Conservation (phyloP, 2,329 filamentous ascomycete species). For the Scortechinia acanthostroma region DNA sequence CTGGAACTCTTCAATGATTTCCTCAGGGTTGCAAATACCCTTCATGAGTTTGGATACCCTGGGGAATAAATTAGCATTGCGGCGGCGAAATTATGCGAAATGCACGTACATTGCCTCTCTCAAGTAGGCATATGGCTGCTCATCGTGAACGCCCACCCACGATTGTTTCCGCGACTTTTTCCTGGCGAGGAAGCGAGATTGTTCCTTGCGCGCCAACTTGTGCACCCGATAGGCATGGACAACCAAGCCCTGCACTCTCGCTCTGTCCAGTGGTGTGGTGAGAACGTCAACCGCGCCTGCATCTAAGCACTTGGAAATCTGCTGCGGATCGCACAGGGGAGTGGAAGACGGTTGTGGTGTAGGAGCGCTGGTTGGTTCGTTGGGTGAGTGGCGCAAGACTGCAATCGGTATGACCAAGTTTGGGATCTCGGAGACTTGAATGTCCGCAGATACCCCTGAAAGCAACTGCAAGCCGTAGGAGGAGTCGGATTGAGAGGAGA, state of each 20-base stretch:
- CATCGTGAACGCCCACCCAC: constrained; percentile 81
- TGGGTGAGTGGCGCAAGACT: constrained; percentile 14
- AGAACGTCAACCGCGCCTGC: constrained; percentile 82
- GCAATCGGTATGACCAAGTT: constrained; percentile 39
- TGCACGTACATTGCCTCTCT: constrained; percentile 69
- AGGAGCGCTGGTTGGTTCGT: constrained; percentile 5
- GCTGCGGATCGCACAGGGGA: constrained; percentile 25
- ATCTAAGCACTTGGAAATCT: constrained; percentile 71
- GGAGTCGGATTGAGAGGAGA: constrained; percentile 30
- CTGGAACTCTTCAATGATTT: constrained; percentile 53
- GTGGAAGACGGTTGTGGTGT: constrained; percentile 11
- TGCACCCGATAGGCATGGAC: constrained; percentile 79
- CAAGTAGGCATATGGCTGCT: constrained; percentile 81
- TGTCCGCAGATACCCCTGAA: constrained; percentile 35
- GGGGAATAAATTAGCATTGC: constrained; percentile 15
- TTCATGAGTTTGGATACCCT: constrained; percentile 77
- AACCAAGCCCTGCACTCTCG: constrained; percentile 69
- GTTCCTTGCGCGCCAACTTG: constrained; percentile 68
- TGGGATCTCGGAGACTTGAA: constrained; percentile 36
- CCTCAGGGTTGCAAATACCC: constrained; percentile 69
- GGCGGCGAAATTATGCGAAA: constrained; percentile 5
- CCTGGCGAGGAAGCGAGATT: constrained; percentile 64
- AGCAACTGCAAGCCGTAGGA: constrained; percentile 37
- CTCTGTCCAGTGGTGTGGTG: constrained; percentile 68
- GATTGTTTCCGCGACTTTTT: constrained; percentile 76